A percentile compares a stretch with the other conserved stretches of the same genome.
phyloP scores from a whole-genome alignment of 345 rosid species.

The Brassica incana region DNA sequence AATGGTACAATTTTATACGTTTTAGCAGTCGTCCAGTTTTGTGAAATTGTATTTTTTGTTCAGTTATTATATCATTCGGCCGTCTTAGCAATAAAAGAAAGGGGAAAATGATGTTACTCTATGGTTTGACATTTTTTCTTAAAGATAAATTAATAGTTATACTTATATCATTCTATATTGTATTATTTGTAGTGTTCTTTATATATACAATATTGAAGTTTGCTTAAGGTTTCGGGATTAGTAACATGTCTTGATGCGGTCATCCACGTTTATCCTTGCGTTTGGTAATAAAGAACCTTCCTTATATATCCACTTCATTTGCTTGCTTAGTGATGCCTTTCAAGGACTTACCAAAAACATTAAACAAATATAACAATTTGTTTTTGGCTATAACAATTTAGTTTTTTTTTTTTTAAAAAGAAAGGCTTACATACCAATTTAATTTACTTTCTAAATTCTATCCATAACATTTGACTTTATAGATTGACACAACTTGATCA shows the following conservation, averaged over 20 bases:
- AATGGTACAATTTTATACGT: not conserved
- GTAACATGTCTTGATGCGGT: constrained; percentile 33
- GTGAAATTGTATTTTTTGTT: not conserved
- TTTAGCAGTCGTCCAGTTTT: not conserved
- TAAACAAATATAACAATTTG: not conserved
- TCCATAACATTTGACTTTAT: not conserved
- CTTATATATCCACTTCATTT: not conserved
- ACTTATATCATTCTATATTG: not conserved
- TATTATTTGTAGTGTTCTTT: not conserved
- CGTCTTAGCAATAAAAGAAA: not conserved
- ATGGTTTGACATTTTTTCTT: not conserved
- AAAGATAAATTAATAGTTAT: not conserved
- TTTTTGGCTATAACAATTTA: too few species aligned
- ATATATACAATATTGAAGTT: not conserved
- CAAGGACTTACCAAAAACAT: not conserved
- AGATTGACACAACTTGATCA: not conserved
- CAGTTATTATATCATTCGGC: not conserved
- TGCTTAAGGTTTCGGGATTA: constrained; percentile 29
- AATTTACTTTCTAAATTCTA: not conserved
- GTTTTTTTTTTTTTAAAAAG: too few species aligned
- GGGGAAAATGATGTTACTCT: not conserved
- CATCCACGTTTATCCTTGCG: constrained; percentile 27
- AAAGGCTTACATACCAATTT: not conserved
- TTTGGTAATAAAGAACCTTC: constrained; percentile 2
- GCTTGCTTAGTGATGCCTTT: constrained; percentile 9